These are phyloP conservation scores for Skeletonema tropicum DNA, from an alignment of 108 stramenopile species.

Conservation along the genomic window DNA sequence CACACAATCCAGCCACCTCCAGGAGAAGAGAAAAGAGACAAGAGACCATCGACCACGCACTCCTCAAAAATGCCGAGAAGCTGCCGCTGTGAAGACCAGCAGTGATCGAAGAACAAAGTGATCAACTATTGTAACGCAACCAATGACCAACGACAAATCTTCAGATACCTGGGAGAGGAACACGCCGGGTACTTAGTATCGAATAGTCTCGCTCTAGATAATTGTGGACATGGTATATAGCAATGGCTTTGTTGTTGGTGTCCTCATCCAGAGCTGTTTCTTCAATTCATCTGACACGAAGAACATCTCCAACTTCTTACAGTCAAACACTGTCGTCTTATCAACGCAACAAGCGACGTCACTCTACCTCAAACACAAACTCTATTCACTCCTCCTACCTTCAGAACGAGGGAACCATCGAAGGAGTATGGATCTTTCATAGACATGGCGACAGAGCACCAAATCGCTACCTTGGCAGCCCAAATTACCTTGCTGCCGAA, in stretches of 20 bases:
- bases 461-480: slow-evolving; percentile 49
- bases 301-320: neutral
- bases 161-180: neutral
- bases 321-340: neutral
- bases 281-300: neutral
- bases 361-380: neutral
- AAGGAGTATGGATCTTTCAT: slow-evolving; percentile 74
- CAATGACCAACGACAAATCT: too few species aligned
- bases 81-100: too few species aligned
- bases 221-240: neutral
- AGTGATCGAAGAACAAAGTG: too few species aligned
- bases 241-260: neutral
- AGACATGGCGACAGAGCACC: slow-evolving; percentile 84
- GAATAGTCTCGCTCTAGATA: neutral
- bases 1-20: too few species aligned
- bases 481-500: slow-evolving; percentile 46
- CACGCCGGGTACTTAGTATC: neutral
- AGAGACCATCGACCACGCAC: too few species aligned
- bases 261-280: neutral
- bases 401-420: slow-evolving; percentile 54
- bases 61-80: too few species aligned
- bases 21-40: too few species aligned
- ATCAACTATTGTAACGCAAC: too few species aligned
- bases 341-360: neutral
- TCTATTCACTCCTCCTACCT: neutral